Percentiles rank a stretch among this genome's conserved stretches.
These are phyloP conservation scores for Hericium coralloides DNA, from an alignment of 768 basidiomycete genomes.

Conservation along the genomic window DNA sequence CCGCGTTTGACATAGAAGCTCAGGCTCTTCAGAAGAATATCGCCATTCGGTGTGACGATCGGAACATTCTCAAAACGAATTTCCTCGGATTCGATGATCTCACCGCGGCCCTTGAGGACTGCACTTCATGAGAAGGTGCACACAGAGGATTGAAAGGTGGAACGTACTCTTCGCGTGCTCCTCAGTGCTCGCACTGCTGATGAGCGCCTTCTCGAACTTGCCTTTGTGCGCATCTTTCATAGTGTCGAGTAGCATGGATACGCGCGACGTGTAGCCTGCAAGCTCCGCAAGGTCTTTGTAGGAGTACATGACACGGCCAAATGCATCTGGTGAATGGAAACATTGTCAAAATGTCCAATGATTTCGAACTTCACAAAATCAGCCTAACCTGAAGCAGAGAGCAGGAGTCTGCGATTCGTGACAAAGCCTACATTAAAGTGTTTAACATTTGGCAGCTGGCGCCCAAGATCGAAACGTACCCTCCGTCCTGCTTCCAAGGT, in stretches of 20 bases:
- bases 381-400: constrained; percentile 70
- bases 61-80: constrained; percentile 92
- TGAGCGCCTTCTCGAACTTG: constrained; percentile 81
- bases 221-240: constrained; percentile 82
- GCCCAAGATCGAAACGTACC: constrained; percentile 31
- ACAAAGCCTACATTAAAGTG: constrained; percentile 62
- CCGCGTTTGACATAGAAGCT: constrained; percentile 88
- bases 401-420: constrained; percentile 83
- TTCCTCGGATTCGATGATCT: constrained; percentile 76
- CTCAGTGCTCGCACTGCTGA: constrained; percentile 62
- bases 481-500: constrained; percentile 86
- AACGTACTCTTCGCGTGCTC: constrained; percentile 70
- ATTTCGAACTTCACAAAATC: background rate
- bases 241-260: constrained; percentile 80
- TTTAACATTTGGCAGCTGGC: background rate
- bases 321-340: constrained; percentile 53
- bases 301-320: constrained; percentile 93
- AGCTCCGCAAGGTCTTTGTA: constrained; percentile 96
- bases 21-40: constrained; percentile 75
- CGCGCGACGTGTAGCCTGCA: constrained; percentile 91
- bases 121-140: background rate
- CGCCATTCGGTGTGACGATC: constrained; percentile 93
- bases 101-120: constrained; percentile 77
- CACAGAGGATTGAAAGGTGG: background rate
- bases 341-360: background rate